These are phyloP conservation scores for Canavalia gladiata DNA, from an alignment of 306 rosid genomes.

Conservation along the genomic window DNA sequence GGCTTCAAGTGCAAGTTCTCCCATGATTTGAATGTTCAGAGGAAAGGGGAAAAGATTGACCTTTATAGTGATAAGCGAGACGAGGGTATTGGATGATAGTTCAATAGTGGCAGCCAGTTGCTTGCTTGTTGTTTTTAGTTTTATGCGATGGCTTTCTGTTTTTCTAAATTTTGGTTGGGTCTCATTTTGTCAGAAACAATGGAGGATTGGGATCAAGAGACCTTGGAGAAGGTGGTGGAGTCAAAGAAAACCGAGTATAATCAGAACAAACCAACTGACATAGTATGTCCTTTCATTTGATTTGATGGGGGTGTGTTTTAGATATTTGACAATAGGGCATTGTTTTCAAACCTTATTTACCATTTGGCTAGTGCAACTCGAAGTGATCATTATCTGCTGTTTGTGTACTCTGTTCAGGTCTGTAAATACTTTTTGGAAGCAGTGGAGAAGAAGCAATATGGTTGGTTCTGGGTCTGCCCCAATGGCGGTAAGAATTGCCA, in stretches of 20 bases:
- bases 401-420: slow-evolving; percentile 52
- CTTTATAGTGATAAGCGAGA: slow-evolving; percentile 83
- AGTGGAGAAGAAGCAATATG: slow-evolving; percentile 97
- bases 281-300: slow-evolving; percentile 59
- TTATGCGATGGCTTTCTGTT: not conserved
- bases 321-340: slow-evolving; percentile 26
- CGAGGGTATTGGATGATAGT: slow-evolving; percentile 55
- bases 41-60: slow-evolving; percentile 94
- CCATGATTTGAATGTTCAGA: slow-evolving; percentile 82
- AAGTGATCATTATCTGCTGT: not conserved
- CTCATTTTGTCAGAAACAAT: slow-evolving; percentile 66
- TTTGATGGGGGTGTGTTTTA: not conserved
- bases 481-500: slow-evolving; percentile 94
- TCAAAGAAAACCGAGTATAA: slow-evolving; percentile 83
- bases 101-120: not conserved
- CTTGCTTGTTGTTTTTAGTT: slow-evolving; percentile 18
- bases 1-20: slow-evolving; percentile 93
- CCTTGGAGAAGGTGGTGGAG: slow-evolving; percentile 91
- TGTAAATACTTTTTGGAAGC: slow-evolving; percentile 78
- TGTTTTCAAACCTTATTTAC: slow-evolving; percentile 19
- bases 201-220: slow-evolving; percentile 99
- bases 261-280: slow-evolving; percentile 96
- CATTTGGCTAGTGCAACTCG: slow-evolving; percentile 2
- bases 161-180: slow-evolving; percentile 17
- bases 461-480: slow-evolving; percentile 97